Evolutionary conservation across 371 early-diverging fungal genomes (phyloP).

Genomic region (Mucor racemosus): DNA sequence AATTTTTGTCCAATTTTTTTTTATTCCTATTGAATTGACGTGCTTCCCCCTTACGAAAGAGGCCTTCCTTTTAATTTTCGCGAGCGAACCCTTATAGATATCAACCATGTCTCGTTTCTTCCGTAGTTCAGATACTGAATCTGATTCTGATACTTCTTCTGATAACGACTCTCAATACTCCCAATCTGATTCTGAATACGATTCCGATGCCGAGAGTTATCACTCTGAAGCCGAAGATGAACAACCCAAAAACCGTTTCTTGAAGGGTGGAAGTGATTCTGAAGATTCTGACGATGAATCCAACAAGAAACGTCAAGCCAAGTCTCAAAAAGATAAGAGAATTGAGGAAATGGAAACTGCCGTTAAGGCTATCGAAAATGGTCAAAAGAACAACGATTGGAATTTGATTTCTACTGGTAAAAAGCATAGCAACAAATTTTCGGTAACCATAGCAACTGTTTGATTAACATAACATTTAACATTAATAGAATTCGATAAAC

Average conservation of each 20-base stretch:
- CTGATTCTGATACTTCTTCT: slow-evolving; percentile 57
- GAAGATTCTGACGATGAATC: slow-evolving; percentile 74
- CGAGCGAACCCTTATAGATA: slow-evolving; percentile 8
- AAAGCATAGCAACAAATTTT: slow-evolving; percentile 11
- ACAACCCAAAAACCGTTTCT: slow-evolving; percentile 48
- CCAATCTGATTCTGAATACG: slow-evolving; percentile 61
- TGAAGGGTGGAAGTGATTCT: slow-evolving; percentile 54
- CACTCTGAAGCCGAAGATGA: slow-evolving; percentile 43
- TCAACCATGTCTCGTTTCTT: slow-evolving; percentile 62
- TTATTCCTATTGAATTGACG: slow-evolving; percentile 13
- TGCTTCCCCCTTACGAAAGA: slow-evolving; percentile 8
- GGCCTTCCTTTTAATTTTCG: slow-evolving; percentile 12
- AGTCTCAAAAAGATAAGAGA: slow-evolving; percentile 88
- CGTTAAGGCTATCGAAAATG: slow-evolving; percentile 71
- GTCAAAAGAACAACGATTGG: slow-evolving; percentile 91
- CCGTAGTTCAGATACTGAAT: slow-evolving; percentile 65
- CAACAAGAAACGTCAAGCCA: slow-evolving; percentile 73
- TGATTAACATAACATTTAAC: background rate
- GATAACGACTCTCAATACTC: slow-evolving; percentile 63
- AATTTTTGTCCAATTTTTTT: slow-evolving; percentile 20
- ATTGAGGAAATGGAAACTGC: slow-evolving; percentile 69
- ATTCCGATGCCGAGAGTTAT: slow-evolving; percentile 46
- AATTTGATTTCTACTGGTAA: slow-evolving; percentile 79
- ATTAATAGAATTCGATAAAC: slow-evolving; percentile 83
- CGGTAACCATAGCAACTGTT: background rate